Evolutionary conservation across 2,329 filamentous ascomycete genomes (phyloP), one percentile per base, ranked within the genome.

Genomic region (Botrytis aclada): DNA sequence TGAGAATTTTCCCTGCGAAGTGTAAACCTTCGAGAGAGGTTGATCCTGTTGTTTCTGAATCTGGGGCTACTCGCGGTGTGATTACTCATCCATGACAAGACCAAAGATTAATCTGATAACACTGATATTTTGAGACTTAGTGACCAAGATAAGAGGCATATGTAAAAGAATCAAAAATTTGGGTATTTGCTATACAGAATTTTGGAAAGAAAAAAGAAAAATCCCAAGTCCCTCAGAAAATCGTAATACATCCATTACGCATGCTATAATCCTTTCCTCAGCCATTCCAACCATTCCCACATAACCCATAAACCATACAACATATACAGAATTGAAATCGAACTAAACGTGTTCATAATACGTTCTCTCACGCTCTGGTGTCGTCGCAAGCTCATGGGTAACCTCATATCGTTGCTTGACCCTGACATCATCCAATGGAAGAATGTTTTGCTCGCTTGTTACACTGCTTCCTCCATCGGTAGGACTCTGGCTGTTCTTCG

Each of bases 331-430:
- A 39, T 25, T 25, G 10, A n/a, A 39, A 25, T 25, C 3, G 6
- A 61, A 39, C 32, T 61, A 61, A 16, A 61, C 58, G 20, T 61
- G 32, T 16, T 61, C 58, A 39, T 61, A 4, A 39, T 61, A 39
- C 7, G 58, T 61, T 16, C 58, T 25, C 58, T 61, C 58, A 4
- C 58, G 58, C 22, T 61, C 34, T 25, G 34, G 22, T 61, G 32
- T 37, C 4, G 34, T 25, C 12, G 58, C 58, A 3, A 61, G 34
- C 58, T 61, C 58, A 25, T 61, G 58, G 39, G 58, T 61, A 25
- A 61, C 58, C 58, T 61, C 58, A 25, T 61, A 61, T 61, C 58
- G 58, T 6, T 61, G 58, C 34, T 61, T 61, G 34, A 61, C 58
- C 10, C 58, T 61, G 20, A 61, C 58, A 39, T 61, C 39, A 25